These are phyloP conservation scores for Botryotinia narcissicola DNA, from an alignment of 2,329 filamentous ascomycete genomes.

Conservation along the genomic window DNA sequence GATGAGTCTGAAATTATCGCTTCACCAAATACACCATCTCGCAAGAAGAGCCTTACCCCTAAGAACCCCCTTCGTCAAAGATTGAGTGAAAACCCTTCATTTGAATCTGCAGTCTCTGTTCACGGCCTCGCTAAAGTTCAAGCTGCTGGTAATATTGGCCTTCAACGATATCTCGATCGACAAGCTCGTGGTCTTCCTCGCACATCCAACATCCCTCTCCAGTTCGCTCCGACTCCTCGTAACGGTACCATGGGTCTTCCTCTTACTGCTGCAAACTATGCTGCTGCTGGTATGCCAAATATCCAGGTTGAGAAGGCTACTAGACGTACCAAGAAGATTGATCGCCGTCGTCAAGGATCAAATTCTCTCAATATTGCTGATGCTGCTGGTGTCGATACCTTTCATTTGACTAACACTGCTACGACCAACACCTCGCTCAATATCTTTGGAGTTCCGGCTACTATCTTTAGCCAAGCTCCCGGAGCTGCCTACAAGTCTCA, in stretches of 20 bases:
- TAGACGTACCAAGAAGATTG: background rate
- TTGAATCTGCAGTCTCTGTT: conserved; percentile 14
- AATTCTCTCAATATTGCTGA: background rate
- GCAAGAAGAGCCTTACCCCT: background rate
- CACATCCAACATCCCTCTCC: background rate
- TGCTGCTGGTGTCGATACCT: background rate
- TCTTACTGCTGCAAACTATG: conserved; percentile 18
- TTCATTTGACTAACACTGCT: background rate
- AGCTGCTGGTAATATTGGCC: background rate
- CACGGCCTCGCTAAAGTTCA: conserved; percentile 13
- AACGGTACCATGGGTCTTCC: conserved; percentile 17
- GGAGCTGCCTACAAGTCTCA: background rate
- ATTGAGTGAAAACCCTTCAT: conserved; percentile 15
- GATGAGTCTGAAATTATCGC: background rate
- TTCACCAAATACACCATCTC: background rate
- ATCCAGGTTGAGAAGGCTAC: background rate
- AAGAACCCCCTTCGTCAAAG: conserved; percentile 9
- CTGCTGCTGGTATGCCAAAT: conserved; percentile 17
- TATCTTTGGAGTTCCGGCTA: background rate
- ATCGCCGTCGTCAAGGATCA: conserved; percentile 2
- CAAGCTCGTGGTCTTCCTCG: conserved; percentile 18
- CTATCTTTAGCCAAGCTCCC: conserved; percentile 1
- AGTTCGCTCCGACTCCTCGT: background rate
- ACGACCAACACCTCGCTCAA: background rate
- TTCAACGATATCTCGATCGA: conserved; percentile 3